Conservation (phyloP, 2,329 filamentous ascomycete species). For the Ramichloridium luteum region DNA sequence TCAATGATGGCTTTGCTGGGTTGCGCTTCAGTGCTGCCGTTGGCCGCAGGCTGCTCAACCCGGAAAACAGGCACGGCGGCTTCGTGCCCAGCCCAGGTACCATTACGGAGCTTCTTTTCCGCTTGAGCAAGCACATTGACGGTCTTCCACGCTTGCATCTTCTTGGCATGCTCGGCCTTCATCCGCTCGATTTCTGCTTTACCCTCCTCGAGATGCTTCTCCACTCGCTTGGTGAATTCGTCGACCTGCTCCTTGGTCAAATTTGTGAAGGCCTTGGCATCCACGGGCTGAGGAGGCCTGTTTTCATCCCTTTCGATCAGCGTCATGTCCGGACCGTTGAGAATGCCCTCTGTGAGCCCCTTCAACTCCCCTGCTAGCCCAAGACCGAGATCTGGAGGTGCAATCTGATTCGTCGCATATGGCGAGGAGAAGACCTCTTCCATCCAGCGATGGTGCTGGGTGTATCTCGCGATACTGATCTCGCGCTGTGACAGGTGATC, state of each 20-base stretch:
- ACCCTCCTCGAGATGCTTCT: constrained; percentile 58
- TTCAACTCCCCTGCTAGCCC: constrained; percentile 68
- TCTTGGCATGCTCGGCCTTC: constrained; percentile 64
- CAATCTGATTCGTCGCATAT: constrained; percentile 73
- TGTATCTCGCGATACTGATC: constrained; percentile 74
- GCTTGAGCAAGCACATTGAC: constrained; percentile 58
- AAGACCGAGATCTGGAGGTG: constrained; percentile 73
- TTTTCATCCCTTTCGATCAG: constrained; percentile 7
- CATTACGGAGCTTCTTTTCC: constrained; percentile 61
- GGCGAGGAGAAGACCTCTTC: constrained; percentile 90
- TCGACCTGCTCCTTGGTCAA: constrained; percentile 66
- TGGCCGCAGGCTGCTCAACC: constrained; percentile 37
- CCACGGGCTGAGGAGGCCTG: constrained; percentile 25
- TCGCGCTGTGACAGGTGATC: constrained; percentile 83
- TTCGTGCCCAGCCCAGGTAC: constrained; percentile 39
- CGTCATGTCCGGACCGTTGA: constrained; percentile 45
- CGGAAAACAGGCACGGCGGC: constrained; percentile 29
- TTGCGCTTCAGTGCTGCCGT: constrained; percentile 19
- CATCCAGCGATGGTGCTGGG: constrained; percentile 98
- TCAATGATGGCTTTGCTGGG: constrained; percentile 46
- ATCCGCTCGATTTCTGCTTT: constrained; percentile 74
- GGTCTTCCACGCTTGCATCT: constrained; percentile 62
- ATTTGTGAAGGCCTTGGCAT: constrained; percentile 44
- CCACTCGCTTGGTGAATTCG: constrained; percentile 69
- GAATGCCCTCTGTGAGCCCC: constrained; percentile 70